Base-by-base conservation (phyloP, 257 asterid genomes). In the Nicotiana noctiflora region DNA sequence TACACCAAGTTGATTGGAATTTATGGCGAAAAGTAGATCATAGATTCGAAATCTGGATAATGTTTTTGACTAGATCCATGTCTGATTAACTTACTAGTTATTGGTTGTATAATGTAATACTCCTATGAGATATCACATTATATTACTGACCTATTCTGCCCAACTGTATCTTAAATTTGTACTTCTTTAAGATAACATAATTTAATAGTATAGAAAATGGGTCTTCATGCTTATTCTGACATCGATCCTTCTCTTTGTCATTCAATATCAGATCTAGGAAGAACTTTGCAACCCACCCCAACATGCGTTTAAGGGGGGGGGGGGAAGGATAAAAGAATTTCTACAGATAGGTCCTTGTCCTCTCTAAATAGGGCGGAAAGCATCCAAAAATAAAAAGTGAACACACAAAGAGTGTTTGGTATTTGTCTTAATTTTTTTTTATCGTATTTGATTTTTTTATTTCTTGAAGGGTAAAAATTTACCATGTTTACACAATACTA, bases 1-100 rank as follows among this genome's bases (percentile, higher is more conserved):
- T 67, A 4, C 0, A 34, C 51, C 53, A 34, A 32, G 51, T 66
- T 18, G 55, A 67, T 67, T 10, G 18, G 18, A 67, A 67, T n/a
- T 25, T 23, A 25, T 11, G 67, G 31, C 40, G 9, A 67, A 40
- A 68, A 68, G 44, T 68, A 37, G 55, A 68, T 1, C 27, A 25
- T 37, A 11, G 56, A 37, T 53, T 21, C n/a, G 31, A 37, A 68
- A 68, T 68, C n/a, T 67, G 75, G 10, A n/a, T 67, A n/a, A n/a
- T 67, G 76, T 37, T 29, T 37, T 67, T n/a, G n/a, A 67, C 55
- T 67, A 67, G 76, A 67, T 67, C 66, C 31, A 37, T 67, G 76
- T 67, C 31, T 37, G 31, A 9, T 67, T 67, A 34, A 67, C 6
- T n/a, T 9, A 67, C 40, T 34, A 37, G 29, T 19, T 67, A 40